Base-by-base conservation (phyloP, 2,329 filamentous ascomycete species). In the Lasiodiplodia sp. region DNA sequence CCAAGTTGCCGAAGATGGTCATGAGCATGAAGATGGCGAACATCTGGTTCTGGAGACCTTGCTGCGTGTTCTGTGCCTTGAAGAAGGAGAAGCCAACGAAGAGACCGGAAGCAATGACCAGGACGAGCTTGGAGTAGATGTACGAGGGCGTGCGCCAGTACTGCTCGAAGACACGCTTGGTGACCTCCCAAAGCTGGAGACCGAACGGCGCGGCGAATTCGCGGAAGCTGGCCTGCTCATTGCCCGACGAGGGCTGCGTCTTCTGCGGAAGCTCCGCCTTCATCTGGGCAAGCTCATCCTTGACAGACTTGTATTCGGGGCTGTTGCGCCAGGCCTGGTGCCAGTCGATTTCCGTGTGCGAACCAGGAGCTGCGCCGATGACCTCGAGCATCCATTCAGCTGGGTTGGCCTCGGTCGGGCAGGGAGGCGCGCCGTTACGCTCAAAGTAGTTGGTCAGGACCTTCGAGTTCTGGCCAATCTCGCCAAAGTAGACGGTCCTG, bases 111-210 rank as follows among this genome's bases (percentile, higher is more conserved):
- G 89, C 80, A 28, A 86, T 81, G 76, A 90, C 93, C 21, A 96
- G 88, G 1, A 86, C 82, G 0, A 85, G 78, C 84, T 97, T 97
- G 74, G 92, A 90, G 83, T 95, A 96, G 79, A 97, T 94, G 83
- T 97, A 97, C 5, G 89, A 87, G 0, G 94, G 94, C 0, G 90
- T 94, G 70, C 94, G 91, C 93, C 94, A 97, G 86, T 96, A 96
- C 78, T 97, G 93, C 76, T 94, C 88, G 84, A 96, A 96, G 31
- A 96, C 91, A 75, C 94, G 92, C 72, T 86, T 78, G 21, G 88
- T 86, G 68, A 93, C 92, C 75, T 90, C 85, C 68, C 80, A 82
- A 52, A 95, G 82, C 79, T 97, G 94, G 8, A 83, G 75, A 51
- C 72, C 75, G 76, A 96, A 93, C 0, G 91, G 88, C 5, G 92